Conservation (phyloP, 176 grass and related monocot species). For the Metroxylon sagu region DNA sequence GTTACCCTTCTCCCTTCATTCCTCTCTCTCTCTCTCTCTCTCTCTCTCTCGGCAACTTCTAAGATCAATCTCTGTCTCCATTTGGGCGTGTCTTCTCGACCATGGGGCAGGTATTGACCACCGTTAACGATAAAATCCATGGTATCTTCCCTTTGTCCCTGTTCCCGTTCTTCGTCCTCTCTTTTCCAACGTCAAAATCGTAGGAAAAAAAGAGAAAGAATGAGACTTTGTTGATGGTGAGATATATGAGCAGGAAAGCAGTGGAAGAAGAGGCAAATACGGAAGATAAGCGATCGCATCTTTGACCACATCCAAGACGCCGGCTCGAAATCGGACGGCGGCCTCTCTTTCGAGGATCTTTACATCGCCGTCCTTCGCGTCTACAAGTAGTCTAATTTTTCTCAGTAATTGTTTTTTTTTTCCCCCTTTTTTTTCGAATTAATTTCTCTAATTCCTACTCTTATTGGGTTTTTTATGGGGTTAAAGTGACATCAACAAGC, state of each 20-base stretch:
- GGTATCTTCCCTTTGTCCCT: slow-evolving; percentile 19
- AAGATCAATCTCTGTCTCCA: too few species aligned
- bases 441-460: neutral
- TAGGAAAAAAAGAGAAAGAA: neutral
- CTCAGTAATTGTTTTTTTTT: neutral
- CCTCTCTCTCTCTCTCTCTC: too few species aligned
- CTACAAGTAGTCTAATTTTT: slow-evolving; percentile 57
- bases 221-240: neutral
- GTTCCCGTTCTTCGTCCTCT: neutral
- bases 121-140: slow-evolving; percentile 68
- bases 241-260: slow-evolving; percentile 38
- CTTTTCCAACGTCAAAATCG: neutral
- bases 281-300: slow-evolving; percentile 84
- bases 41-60: too few species aligned
- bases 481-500: slow-evolving; percentile 87
- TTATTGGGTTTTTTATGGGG: neutral
- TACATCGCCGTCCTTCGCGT: slow-evolving; percentile 92
- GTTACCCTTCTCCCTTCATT: too few species aligned
- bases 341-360: slow-evolving; percentile 70
- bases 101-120: slow-evolving; percentile 61
- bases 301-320: slow-evolving; percentile 60
- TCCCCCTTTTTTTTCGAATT: neutral
- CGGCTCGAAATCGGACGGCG: slow-evolving; percentile 23
- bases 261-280: slow-evolving; percentile 81
- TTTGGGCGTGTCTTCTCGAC: too few species aligned